A percentile compares a stretch with the other conserved stretches of the same genome.
These are phyloP conservation scores for Acorus calamus DNA, from an alignment of 106 monocot species.

Conservation along the genomic window DNA sequence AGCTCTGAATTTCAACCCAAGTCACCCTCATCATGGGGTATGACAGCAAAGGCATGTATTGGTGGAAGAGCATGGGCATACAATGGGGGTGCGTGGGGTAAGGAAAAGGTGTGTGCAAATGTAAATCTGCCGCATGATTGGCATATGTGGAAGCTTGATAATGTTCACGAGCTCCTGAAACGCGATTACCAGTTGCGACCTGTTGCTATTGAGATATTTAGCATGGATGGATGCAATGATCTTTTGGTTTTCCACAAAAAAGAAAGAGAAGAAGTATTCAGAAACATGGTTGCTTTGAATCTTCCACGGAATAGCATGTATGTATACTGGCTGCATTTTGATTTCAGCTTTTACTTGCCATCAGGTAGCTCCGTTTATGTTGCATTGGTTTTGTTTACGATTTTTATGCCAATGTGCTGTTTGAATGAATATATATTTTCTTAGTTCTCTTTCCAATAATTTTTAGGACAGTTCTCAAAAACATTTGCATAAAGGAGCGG, in stretches of 20 bases:
- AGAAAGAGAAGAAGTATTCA: conserved; percentile 97
- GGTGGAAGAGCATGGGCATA: conserved; percentile 99
- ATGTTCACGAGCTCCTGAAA: conserved; percentile 90
- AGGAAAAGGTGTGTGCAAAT: conserved; percentile 71
- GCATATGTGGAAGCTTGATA: conserved; percentile 99
- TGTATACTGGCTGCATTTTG: conserved; percentile 6
- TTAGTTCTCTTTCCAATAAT: no score
- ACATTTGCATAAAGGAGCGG: no score
- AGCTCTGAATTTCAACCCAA: conserved; percentile 58
- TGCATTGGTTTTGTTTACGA: no score
- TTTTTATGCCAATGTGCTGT: no score
- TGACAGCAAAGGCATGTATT: conserved; percentile 37
- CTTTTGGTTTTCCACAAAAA: conserved; percentile 98
- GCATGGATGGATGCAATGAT: conserved; percentile 99
- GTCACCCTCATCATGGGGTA: conserved; percentile 58
- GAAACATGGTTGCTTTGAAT: conserved; percentile 85
- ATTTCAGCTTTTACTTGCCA: not conserved
- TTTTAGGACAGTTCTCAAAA: no score
- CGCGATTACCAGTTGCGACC: conserved; percentile 97
- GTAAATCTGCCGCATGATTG: conserved; percentile 87
- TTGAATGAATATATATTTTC: no score
- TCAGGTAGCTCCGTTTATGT: not conserved
- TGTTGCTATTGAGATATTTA: conserved; percentile 97
- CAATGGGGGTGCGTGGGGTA: conserved; percentile 99
- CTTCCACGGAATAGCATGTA: conserved; percentile 99